Base-by-base conservation (phyloP, 768 basidiomycete genomes). In the Phanerochaete sordida region DNA sequence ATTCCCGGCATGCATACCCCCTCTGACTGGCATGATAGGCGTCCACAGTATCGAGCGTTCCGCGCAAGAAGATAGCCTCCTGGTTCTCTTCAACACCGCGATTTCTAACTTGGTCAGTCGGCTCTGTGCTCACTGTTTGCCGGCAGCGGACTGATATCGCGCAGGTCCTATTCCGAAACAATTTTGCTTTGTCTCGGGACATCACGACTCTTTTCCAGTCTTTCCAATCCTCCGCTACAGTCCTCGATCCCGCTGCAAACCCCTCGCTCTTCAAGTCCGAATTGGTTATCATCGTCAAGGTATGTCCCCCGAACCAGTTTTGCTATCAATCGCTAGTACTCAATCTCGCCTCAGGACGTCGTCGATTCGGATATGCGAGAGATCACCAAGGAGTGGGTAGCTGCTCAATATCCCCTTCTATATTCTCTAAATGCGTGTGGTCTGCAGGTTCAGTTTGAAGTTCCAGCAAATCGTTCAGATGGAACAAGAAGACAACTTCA, bases 11-110 rank as follows among this genome's bases (percentile, higher is more conserved):
- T n/a, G n/a, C n/a, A n/a, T n/a, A n/a, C n/a, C n/a, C n/a, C n/a
- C n/a, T n/a, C n/a, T n/a, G n/a, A n/a, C n/a, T 11, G 24, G 48
- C 30, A 4, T n/a, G n/a, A 2, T 56, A 76, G 85, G 85, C 51
- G 84, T 86, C 1, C 83, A 85, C 61, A 84, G 83, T 51, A 84
- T 87, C 26, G 85, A 87, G 65, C 74, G 84, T 0, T 84, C 84
- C 0, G 75, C 81, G 13, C 84, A 87, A 68, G 86, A 86, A 65
- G 85, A 87, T 45, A 84, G 81, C 0, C 72, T 87, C 1, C 76
- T 87, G 0, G 85, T 87, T 2, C 68, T 87, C 9, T 86, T 87
- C 69, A 87, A 86, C 63, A 81, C 84, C 0, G 86, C 85, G 0
- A 77, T 87, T 12, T 87, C 86, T 1, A 87, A 87, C 64, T 66